A percentile compares a stretch with the other conserved stretches of the same genome.
Evolutionary conservation across 2,329 filamentous ascomycete genomes (phyloP).

Genomic region (Dothistroma pini): DNA sequence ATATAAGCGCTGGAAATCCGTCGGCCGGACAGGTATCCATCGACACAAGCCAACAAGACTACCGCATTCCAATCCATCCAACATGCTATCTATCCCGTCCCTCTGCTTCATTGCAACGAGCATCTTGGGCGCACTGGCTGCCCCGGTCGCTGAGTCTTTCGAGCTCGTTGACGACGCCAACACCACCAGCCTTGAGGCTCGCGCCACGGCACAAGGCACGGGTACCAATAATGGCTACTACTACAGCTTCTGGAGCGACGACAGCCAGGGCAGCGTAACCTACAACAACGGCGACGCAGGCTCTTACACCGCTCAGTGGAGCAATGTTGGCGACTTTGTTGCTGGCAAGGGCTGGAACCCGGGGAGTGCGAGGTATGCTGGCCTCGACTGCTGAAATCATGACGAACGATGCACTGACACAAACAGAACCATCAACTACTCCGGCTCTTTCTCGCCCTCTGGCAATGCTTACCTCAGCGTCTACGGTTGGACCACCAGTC

Average conservation of each 20-base stretch:
- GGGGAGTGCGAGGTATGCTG: conserved; percentile 46
- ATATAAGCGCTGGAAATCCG: too few relatives aligned
- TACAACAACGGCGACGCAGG: conserved; percentile 51
- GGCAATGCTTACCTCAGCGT: conserved; percentile 54
- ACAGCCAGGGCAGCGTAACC: conserved; percentile 43
- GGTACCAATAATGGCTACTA: conserved; percentile 57
- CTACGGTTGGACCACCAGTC: conserved; percentile 56
- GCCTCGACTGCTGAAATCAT: neutral
- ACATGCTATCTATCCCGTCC: conserved; percentile 24
- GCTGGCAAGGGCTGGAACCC: conserved; percentile 41
- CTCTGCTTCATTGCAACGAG: conserved; percentile 36
- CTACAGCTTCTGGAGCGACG: conserved; percentile 60
- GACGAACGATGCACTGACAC: conserved; percentile 4
- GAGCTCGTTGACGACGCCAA: conserved; percentile 37
- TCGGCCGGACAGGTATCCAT: neutral
- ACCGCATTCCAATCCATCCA: neutral
- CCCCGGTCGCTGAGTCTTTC: conserved; percentile 27
- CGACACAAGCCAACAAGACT: neutral
- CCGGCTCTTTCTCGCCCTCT: conserved; percentile 45
- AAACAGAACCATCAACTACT: conserved; percentile 49
- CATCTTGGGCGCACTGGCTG: conserved; percentile 35
- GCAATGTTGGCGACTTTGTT: conserved; percentile 1
- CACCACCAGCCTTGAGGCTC: conserved; percentile 31
- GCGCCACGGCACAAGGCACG: conserved; percentile 42
- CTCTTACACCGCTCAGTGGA: neutral